These are phyloP conservation scores for Arabidopsis suecica DNA, from an alignment of 345 rosid species.

Conservation along the genomic window DNA sequence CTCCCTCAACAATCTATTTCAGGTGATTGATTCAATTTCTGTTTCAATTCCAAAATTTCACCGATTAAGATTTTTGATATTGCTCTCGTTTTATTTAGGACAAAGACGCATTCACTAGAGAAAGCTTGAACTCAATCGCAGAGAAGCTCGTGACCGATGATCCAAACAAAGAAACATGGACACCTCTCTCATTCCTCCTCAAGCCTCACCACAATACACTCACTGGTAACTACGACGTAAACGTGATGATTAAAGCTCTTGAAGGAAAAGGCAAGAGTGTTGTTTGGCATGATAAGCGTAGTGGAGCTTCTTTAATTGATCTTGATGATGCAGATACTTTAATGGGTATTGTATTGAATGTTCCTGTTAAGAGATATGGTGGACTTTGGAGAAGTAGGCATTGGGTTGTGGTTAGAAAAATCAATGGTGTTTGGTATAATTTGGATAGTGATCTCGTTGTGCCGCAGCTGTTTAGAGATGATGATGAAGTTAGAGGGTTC, in stretches of 20 bases:
- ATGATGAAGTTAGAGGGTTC: slow-evolving; percentile 56
- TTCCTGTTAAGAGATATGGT: slow-evolving; percentile 66
- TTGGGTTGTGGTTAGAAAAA: slow-evolving; percentile 80
- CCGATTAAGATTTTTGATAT: not conserved
- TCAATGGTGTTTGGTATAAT: slow-evolving; percentile 84
- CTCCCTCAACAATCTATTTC: slow-evolving; percentile 90
- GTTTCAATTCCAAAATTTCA: not conserved
- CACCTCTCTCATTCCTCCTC: slow-evolving; percentile 69
- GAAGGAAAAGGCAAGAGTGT: slow-evolving; percentile 70
- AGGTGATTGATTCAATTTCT: slow-evolving; percentile 51
- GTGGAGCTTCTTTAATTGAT: slow-evolving; percentile 61
- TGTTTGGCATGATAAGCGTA: slow-evolving; percentile 80
- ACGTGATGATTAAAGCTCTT: slow-evolving; percentile 78
- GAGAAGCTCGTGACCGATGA: slow-evolving; percentile 64
- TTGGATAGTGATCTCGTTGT: slow-evolving; percentile 78
- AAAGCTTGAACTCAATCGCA: slow-evolving; percentile 64
- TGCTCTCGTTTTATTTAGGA: slow-evolving; percentile 48
- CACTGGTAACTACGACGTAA: slow-evolving; percentile 87
- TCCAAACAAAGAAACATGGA: slow-evolving; percentile 65
- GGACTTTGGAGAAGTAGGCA: slow-evolving; percentile 91
- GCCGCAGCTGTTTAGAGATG: slow-evolving; percentile 53
- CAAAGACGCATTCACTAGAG: slow-evolving; percentile 68
- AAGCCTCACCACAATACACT: slow-evolving; percentile 84
- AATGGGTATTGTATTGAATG: slow-evolving; percentile 81
- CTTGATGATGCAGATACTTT: slow-evolving; percentile 57